These are phyloP conservation scores for Clarireedia monteithiana DNA, from an alignment of 2,329 filamentous ascomycete species.

Conservation along the genomic window DNA sequence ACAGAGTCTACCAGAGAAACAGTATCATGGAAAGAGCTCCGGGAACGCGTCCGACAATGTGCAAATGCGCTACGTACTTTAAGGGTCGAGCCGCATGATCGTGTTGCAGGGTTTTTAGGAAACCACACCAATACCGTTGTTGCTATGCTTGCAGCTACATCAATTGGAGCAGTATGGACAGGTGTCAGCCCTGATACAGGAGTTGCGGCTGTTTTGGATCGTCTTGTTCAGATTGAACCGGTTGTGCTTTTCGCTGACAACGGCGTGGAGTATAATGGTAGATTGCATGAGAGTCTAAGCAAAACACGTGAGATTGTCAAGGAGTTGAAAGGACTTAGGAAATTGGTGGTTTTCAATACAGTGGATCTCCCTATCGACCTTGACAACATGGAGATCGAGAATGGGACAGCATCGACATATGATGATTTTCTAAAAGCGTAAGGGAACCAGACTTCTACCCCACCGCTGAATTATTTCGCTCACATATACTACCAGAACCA, in stretches of 20 bases:
- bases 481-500: constrained; percentile 22
- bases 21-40: constrained; percentile 71
- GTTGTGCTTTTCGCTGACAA: constrained; percentile 74
- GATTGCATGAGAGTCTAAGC: constrained; percentile 68
- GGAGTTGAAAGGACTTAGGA: constrained; percentile 53
- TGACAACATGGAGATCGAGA: constrained; percentile 14
- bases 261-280: constrained; percentile 83
- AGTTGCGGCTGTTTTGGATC: constrained; percentile 82
- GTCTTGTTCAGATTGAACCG: constrained; percentile 78
- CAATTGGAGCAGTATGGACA: constrained; percentile 86
- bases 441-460: neutral
- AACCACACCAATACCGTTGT: constrained; percentile 85
- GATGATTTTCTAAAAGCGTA: constrained; percentile 35
- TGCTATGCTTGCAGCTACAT: constrained; percentile 76
- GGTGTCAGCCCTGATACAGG: constrained; percentile 89
- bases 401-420: constrained; percentile 34
- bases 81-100: constrained; percentile 49
- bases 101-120: constrained; percentile 70
- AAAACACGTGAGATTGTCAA: constrained; percentile 75
- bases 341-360: constrained; percentile 68
- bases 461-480: constrained; percentile 14
- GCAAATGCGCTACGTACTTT: constrained; percentile 60
- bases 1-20: constrained; percentile 59
- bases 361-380: constrained; percentile 34
- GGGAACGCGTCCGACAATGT: constrained; percentile 68